Evolutionary conservation across 2,329 filamentous ascomycete genomes (phyloP).

Genomic region (Alternaria longipes): DNA sequence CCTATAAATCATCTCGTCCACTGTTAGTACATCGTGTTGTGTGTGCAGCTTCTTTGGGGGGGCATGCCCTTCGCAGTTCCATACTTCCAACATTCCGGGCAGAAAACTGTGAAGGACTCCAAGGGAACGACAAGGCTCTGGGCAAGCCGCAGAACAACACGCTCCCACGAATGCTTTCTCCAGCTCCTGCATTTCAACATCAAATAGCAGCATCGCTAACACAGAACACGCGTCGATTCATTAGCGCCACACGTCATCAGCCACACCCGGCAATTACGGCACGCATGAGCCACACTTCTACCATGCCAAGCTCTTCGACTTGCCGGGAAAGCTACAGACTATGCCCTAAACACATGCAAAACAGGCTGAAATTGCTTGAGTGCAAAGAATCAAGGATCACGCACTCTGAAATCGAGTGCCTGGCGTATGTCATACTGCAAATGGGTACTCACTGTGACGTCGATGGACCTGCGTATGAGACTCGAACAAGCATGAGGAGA

Average conservation of each 20-base stretch:
- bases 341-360: background rate
- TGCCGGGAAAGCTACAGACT: background rate
- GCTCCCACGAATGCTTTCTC: too few species aligned
- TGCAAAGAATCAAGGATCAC: background rate
- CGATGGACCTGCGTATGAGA: background rate
- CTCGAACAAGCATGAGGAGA: background rate
- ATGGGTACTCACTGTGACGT: background rate
- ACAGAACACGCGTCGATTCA: background rate
- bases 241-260: conserved; percentile 6
- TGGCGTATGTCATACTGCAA: background rate
- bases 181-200: too few species aligned
- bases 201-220: background rate
- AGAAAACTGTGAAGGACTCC: too few species aligned
- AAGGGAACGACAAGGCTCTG: too few species aligned
- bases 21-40: background rate
- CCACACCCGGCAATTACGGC: conserved; percentile 8
- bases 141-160: too few species aligned
- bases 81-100: too few species aligned
- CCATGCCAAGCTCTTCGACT: background rate
- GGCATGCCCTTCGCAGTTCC: too few species aligned
- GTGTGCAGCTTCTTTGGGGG: background rate
- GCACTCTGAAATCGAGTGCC: background rate
- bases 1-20: too few species aligned
- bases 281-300: background rate
- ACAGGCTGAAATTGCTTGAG: background rate